A percentile compares a stretch with the other conserved stretches of the same genome.
Conservation (phyloP, 352 stramenopile genomes). For the Globisporangium barbulae region DNA sequence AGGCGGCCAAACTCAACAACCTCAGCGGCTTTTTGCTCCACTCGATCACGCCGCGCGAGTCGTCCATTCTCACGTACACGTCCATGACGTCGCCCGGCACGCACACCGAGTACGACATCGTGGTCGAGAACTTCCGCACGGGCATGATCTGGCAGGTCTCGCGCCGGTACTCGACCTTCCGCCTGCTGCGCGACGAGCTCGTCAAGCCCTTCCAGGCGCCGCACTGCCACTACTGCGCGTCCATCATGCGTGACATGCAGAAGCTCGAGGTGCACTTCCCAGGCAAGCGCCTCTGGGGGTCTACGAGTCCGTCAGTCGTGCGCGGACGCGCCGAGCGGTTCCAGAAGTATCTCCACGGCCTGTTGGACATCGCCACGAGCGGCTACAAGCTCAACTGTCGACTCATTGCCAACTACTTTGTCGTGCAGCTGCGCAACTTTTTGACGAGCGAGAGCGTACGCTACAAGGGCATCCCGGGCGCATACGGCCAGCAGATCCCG, state of each 20-base stretch:
- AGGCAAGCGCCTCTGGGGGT: slow-evolving; percentile 58
- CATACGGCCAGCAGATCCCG: slow-evolving; percentile 34
- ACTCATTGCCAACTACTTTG: slow-evolving; percentile 46
- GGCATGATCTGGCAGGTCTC: slow-evolving; percentile 56
- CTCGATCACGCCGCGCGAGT: slow-evolving; percentile 58
- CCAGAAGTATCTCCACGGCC: slow-evolving; percentile 48
- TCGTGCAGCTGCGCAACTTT: slow-evolving; percentile 56
- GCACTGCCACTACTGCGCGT: slow-evolving; percentile 65
- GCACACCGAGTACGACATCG: slow-evolving; percentile 67
- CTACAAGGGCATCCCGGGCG: slow-evolving; percentile 36
- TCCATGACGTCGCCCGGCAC: slow-evolving; percentile 37
- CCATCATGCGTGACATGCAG: slow-evolving; percentile 40
- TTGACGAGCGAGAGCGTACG: slow-evolving; percentile 47
- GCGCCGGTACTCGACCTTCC: slow-evolving; percentile 66
- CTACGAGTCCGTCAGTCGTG: slow-evolving; percentile 38
- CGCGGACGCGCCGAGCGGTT: slow-evolving; percentile 44
- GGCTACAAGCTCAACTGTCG: slow-evolving; percentile 52
- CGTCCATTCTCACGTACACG: slow-evolving; percentile 44
- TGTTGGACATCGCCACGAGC: slow-evolving; percentile 51
- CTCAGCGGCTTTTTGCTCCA: slow-evolving; percentile 58
- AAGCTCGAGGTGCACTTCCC: slow-evolving; percentile 51
- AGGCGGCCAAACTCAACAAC: slow-evolving; percentile 30
- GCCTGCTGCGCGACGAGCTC: slow-evolving; percentile 56
- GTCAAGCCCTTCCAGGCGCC: slow-evolving; percentile 40
- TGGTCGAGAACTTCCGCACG: slow-evolving; percentile 52